Evolutionary conservation across 2,329 filamentous ascomycete species (phyloP), one percentile per base, ranked within the genome.

Genomic region (Penicillium sp.): DNA sequence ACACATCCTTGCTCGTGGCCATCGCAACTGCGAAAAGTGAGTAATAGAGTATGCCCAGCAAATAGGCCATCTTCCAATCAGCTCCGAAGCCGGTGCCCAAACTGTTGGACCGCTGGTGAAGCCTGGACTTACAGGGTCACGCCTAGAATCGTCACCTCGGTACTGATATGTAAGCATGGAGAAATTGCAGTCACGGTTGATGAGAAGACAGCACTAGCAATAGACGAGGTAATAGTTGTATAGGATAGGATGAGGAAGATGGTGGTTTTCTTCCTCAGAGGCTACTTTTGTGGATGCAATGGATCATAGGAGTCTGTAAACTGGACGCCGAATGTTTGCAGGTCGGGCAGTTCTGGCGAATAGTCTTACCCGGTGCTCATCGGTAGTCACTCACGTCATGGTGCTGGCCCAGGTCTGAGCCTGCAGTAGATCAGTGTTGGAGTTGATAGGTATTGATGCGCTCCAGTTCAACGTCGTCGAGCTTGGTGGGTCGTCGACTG

Each of bases 171-270:
- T 53, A 79, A 80, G 8, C 78, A 64, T 3, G 50, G 40, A 10
- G 80, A 78, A 6, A 89, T 75, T 6, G 72, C 59, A 3, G 53
- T 52, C 0, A 84, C 86, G 4, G 84, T 83, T 13, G 82, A 73
- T 1, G 85, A 87, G 72, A 88, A 89, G 60, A 89, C 83, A 66
- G 81, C 84, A 7, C 68, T 72, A 0, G 74, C 73, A 52, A 81
- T 18, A 81, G 0, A 75, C 0, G 75, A 69, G 71, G 66, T 33
- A 81, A 69, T 2, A 3, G 79, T 80, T 5, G 75, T 74, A 46
- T 76, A 81, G 12, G 62, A 61, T 4, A 68, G 50, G 1, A 62
- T 52, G 24, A 48, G 44, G 1, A 66, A 65, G 4, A 66, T 56
- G 5, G 44, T 32, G 3, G 59, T 41, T 32, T 78, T 80, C 58